A percentile compares a stretch with the other conserved stretches of the same genome.
phyloP scores from a whole-genome alignment of 148 eudicot species.

The Selenicereus undatus region DNA sequence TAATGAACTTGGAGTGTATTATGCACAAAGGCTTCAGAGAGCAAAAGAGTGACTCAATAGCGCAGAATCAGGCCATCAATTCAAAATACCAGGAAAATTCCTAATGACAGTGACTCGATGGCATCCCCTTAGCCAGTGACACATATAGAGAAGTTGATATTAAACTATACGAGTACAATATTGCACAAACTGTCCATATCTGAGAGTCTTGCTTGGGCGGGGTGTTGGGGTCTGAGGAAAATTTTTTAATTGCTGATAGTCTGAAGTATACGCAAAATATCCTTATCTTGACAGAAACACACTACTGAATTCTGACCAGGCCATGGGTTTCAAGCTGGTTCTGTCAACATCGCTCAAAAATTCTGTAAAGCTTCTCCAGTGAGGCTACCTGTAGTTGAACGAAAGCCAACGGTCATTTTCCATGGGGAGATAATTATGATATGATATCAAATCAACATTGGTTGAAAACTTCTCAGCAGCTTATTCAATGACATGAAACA shows the following conservation, averaged over 20 bases:
- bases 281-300: not conserved
- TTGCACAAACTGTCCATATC: no score
- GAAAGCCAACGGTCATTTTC: constrained; percentile 4
- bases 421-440: not conserved
- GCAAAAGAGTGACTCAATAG: not conserved
- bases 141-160: not conserved
- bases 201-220: no score
- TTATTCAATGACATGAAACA: not conserved
- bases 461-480: not conserved
- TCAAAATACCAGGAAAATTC: not conserved
- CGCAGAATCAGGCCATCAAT: not conserved
- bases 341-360: constrained; percentile 82
- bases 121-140: not conserved
- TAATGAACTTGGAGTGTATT: no score
- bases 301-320: not conserved
- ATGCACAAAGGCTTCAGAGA: no score
- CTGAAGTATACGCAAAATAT: not conserved
- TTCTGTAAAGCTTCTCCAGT: constrained; percentile 91
- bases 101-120: not conserved
- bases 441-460: not conserved
- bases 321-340: constrained; percentile 1
- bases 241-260: not conserved
- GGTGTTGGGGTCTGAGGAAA: no score
- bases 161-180: no score
- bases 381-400: constrained; percentile 69